phyloP scores from a whole-genome alignment of 2,329 filamentous ascomycete genomes.

The Cladosporium sp. region DNA sequence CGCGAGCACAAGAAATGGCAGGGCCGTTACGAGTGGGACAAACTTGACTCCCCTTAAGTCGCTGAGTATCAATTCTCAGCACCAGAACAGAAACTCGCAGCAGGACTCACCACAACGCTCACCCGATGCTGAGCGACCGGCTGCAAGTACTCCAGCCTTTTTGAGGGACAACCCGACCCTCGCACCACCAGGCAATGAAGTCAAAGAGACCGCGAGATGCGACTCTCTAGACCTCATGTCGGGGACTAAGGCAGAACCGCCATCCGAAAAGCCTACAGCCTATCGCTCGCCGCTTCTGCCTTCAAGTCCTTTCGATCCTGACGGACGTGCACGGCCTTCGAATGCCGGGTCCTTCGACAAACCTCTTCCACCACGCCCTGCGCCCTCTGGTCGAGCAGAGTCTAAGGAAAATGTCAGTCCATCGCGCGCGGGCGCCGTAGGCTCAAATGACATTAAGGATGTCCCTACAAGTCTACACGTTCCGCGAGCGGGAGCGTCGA shows the following conservation, averaged over 20 bases:
- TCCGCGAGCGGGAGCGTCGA: neutral
- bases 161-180: conserved; percentile 3
- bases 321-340: neutral
- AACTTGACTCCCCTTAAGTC: conserved; percentile 25
- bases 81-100: conserved; percentile 11
- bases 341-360: neutral
- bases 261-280: neutral
- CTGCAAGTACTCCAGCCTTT: conserved; percentile 1
- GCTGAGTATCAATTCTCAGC: conserved; percentile 26
- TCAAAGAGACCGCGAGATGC: conserved; percentile 12
- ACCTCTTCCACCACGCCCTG: neutral
- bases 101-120: neutral
- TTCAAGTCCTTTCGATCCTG: conserved; percentile 5
- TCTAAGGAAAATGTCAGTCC: conserved; percentile 10
- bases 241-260: neutral
- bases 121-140: conserved; percentile 12
- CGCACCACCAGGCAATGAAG: conserved; percentile 18
- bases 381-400: neutral
- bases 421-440: neutral
- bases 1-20: conserved; percentile 16
- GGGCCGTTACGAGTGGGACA: conserved; percentile 23
- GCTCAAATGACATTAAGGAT: neutral
- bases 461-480: neutral
- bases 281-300: conserved; percentile 3
- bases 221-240: neutral